Evolutionary conservation across 768 basidiomycete species (phyloP).

Genomic region (Rhizopogon rudus): DNA sequence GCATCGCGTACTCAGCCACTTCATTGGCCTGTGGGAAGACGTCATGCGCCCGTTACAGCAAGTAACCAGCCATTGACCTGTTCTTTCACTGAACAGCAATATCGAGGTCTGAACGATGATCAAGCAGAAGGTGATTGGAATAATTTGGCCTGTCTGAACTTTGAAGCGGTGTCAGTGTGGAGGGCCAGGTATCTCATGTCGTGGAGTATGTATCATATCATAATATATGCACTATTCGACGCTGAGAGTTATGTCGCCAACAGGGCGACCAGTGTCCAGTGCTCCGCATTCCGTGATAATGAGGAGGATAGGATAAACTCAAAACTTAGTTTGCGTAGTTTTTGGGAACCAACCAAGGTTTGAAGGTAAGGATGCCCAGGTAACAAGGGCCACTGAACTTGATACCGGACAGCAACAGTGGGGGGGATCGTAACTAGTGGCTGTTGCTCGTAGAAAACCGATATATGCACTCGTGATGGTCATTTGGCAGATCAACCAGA

Average conservation of each 20-base stretch:
- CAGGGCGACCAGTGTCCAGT: not conserved
- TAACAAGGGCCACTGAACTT: not conserved
- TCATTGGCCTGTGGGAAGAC: no score
- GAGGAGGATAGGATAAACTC: not conserved
- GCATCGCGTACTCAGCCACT: no score
- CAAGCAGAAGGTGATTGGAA: not conserved
- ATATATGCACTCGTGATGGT: not conserved
- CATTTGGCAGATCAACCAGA: not conserved
- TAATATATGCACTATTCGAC: not conserved
- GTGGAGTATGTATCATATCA: not conserved
- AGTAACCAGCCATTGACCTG: not conserved
- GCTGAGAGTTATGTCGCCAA: not conserved
- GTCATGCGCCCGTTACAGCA: no score
- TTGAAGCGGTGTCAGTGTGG: not conserved
- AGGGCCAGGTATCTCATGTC: no score
- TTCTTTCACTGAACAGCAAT: not conserved
- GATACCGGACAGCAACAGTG: not conserved
- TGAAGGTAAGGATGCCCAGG: not conserved
- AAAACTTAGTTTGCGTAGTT: not conserved
- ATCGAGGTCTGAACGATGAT: not conserved
- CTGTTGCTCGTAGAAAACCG: conserved; percentile 6
- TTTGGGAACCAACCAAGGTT: not conserved
- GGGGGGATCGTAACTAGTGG: not conserved
- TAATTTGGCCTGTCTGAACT: conserved; percentile 1
- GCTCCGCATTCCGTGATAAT: not conserved